Evolutionary conservation across 2,329 filamentous ascomycete species (phyloP).

Genomic region (Fusarium kyushuense): DNA sequence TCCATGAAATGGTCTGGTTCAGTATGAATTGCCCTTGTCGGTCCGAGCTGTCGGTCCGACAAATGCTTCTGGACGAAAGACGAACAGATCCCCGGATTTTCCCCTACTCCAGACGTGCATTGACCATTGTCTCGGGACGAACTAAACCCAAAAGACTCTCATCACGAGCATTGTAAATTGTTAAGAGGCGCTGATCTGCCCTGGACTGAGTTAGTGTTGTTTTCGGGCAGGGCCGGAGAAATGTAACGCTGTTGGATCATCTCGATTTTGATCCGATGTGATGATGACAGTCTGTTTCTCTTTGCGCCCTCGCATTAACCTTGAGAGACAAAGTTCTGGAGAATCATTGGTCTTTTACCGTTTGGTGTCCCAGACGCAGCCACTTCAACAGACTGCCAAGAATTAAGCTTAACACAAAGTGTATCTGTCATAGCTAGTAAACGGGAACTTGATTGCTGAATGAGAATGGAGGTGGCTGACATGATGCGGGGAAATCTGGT

Average conservation of each 20-base stretch:
- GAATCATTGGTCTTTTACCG: neutral
- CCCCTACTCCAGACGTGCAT: constrained; percentile 14
- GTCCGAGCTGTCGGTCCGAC: constrained; percentile 12
- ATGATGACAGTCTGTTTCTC: neutral
- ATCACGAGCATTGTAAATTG: neutral
- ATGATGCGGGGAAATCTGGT: neutral
- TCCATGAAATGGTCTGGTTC: neutral
- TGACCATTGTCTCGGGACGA: constrained; percentile 7
- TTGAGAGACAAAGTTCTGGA: neutral
- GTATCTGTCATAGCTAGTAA: neutral
- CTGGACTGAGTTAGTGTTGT: neutral
- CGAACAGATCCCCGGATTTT: constrained; percentile 16
- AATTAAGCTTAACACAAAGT: neutral
- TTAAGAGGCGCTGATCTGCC: neutral
- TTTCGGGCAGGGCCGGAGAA: neutral
- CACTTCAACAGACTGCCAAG: neutral
- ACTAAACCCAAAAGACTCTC: neutral
- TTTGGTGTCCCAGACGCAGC: neutral
- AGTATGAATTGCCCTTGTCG: neutral
- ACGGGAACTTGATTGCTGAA: neutral
- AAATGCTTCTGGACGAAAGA: neutral
- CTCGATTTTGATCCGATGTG: neutral
- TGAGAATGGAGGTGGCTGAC: neutral
- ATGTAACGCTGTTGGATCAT: neutral
- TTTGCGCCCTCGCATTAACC: neutral